phyloP scores from a whole-genome alignment of 805 yeast species.

The Candida boleticola region DNA sequence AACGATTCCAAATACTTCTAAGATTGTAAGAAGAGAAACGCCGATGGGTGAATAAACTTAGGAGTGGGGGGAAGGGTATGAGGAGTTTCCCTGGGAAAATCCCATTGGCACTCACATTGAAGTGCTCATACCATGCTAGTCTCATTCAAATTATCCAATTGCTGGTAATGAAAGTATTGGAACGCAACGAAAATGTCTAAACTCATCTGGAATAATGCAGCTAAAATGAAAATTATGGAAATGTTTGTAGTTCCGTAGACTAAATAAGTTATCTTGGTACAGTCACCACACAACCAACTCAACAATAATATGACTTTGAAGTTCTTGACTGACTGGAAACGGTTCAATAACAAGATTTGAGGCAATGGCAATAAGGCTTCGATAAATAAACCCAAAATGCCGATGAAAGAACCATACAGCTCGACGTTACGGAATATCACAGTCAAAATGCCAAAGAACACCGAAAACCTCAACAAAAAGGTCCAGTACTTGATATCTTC shows the following conservation, averaged over 20 bases:
- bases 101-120: no score
- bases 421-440: conserved; percentile 31
- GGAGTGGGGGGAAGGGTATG: no score
- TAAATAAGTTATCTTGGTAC: conserved; percentile 70
- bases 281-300: conserved; percentile 89
- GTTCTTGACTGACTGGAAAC: conserved; percentile 69
- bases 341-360: conserved; percentile 66
- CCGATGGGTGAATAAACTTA: no score
- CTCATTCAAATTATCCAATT: conserved; percentile 9
- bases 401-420: conserved; percentile 51
- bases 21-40: no score
- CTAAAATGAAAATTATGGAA: conserved; percentile 60
- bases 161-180: conserved; percentile 66
- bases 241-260: conserved; percentile 74
- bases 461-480: conserved; percentile 51
- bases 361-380: conserved; percentile 77
- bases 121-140: not conserved
- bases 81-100: no score
- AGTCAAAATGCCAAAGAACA: conserved; percentile 40
- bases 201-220: conserved; percentile 75
- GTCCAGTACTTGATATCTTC: conserved; percentile 57
- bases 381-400: conserved; percentile 62
- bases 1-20: no score
- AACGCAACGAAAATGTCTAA: conserved; percentile 71
- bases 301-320: conserved; percentile 72